phyloP scores from a whole-genome alignment of 2,329 filamentous ascomycete species.

The Pezicula carpinea region DNA sequence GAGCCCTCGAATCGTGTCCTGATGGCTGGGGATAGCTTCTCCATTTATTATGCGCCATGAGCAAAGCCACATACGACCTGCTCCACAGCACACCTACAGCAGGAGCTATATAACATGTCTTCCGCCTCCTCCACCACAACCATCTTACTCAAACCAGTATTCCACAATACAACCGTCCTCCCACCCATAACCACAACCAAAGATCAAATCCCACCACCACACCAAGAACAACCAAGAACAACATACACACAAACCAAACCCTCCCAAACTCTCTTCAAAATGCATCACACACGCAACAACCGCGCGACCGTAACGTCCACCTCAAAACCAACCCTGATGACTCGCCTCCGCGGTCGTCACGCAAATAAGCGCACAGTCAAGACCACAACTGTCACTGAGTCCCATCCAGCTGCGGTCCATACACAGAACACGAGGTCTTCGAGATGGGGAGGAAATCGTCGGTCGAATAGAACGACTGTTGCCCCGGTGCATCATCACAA shows the following conservation, averaged over 20 bases:
- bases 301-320: conserved; percentile 29
- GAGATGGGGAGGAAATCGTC: conserved; percentile 19
- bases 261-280: background rate
- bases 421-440: conserved; percentile 20
- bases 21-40: too few species aligned
- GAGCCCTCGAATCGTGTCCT: too few species aligned
- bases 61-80: too few species aligned
- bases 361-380: conserved; percentile 27
- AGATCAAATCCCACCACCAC: background rate
- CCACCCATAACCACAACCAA: background rate
- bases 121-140: background rate
- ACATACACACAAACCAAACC: background rate
- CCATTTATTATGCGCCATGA: too few species aligned
- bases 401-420: conserved; percentile 4
- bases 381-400: conserved; percentile 23
- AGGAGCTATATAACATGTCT: background rate
- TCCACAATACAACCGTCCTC: background rate
- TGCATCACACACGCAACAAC: conserved; percentile 2
- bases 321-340: conserved; percentile 50
- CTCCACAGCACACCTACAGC: too few species aligned
- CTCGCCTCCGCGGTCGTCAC: conserved; percentile 42
- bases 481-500: conserved; percentile 56
- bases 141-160: background rate
- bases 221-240: background rate
- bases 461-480: conserved; percentile 36